phyloP scores from a whole-genome alignment of 306 rosid genomes.

The Coriaria nepalensis region DNA sequence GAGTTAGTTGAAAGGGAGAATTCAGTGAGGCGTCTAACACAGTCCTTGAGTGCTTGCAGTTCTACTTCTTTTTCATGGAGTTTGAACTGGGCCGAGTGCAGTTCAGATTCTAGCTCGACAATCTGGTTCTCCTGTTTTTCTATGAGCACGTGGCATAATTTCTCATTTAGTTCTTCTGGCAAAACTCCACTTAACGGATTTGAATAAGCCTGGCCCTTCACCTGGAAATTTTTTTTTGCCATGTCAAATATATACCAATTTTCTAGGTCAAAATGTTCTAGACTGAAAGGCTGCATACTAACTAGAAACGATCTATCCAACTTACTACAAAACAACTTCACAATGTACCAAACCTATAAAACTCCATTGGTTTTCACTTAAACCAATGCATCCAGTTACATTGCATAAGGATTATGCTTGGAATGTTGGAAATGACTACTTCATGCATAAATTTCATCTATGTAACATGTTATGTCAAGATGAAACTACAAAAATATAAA shows the following conservation, averaged over 20 bases:
- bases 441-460: too few species aligned
- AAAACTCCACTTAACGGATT: slow-evolving; percentile 25
- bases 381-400: too few species aligned
- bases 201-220: slow-evolving; percentile 12
- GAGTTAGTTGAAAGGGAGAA: slow-evolving; percentile 38
- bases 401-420: too few species aligned
- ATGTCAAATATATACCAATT: too few species aligned
- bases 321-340: too few species aligned
- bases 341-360: too few species aligned
- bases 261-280: too few species aligned
- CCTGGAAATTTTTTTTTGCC: too few species aligned
- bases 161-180: slow-evolving; percentile 46
- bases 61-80: slow-evolving; percentile 53
- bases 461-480: neutral
- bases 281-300: too few species aligned
- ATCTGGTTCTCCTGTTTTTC: slow-evolving; percentile 55
- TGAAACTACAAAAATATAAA: neutral
- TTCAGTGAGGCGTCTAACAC: slow-evolving; percentile 46
- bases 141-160: slow-evolving; percentile 51
- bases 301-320: too few species aligned
- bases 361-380: too few species aligned
- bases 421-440: too few species aligned
- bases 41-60: slow-evolving; percentile 53
- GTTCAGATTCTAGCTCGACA: slow-evolving; percentile 46
- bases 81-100: slow-evolving; percentile 38